These are phyloP conservation scores for Nemophila menziesii DNA, from an alignment of 257 asterid species.

Conservation along the genomic window DNA sequence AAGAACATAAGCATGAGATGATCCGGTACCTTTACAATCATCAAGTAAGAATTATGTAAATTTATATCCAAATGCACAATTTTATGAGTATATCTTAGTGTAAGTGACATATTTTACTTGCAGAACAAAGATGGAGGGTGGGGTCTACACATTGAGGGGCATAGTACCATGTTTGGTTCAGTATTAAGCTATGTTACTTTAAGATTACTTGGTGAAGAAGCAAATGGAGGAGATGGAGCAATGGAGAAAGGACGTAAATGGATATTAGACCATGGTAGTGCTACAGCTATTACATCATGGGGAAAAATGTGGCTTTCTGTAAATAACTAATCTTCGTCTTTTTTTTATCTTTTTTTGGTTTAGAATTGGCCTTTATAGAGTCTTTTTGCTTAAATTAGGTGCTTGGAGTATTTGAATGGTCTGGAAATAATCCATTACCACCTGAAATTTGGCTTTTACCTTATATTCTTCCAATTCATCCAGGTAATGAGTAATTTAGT, in stretches of 20 bases:
- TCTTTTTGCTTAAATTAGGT: constrained; percentile 33
- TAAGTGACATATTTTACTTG: constrained; percentile 12
- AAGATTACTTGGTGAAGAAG: constrained; percentile 96
- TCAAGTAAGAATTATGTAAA: constrained; percentile 40
- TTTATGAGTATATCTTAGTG: constrained; percentile 5
- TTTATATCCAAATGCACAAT: constrained; percentile 1
- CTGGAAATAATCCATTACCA: constrained; percentile 97
- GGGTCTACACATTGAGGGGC: constrained; percentile 99
- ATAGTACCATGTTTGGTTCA: constrained; percentile 97
- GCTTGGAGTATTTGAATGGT: constrained; percentile 95
- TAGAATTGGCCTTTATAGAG: background rate
- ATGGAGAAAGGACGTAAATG: constrained; percentile 92
- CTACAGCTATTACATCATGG: constrained; percentile 92
- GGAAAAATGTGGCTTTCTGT: constrained; percentile 99
- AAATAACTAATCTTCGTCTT: constrained; percentile 18
- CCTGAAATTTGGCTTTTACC: constrained; percentile 98
- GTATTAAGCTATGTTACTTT: constrained; percentile 78
- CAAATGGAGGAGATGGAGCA: constrained; percentile 80
- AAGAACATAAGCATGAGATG: constrained; percentile 80
- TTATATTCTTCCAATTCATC: constrained; percentile 76
- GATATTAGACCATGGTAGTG: constrained; percentile 92
- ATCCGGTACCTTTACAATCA: constrained; percentile 96
- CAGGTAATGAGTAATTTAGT: constrained; percentile 40
- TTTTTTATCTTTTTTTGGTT: background rate
- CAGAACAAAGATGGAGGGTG: constrained; percentile 98